Conservation (phyloP, 129 eudicot species). For the Flaveria trinervia region DNA sequence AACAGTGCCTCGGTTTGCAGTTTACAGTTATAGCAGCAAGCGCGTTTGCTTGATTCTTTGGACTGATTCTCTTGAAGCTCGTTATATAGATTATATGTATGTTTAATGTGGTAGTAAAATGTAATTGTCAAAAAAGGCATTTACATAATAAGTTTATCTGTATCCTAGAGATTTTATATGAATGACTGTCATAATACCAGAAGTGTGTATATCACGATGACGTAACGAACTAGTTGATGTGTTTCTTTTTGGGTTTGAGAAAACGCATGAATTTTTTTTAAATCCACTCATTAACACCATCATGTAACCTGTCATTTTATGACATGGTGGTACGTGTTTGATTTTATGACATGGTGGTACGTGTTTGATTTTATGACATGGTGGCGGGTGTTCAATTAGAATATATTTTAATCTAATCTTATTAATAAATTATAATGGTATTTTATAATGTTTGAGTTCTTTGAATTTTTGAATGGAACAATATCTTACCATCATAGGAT, state of each 20-base stretch:
- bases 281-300: neutral
- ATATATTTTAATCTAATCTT: too few relatives aligned
- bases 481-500: too few relatives aligned
- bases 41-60: constrained; percentile 32
- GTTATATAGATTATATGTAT: constrained; percentile 27
- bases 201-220: constrained; percentile 40
- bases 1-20: constrained; percentile 29
- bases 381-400: too few relatives aligned
- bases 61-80: constrained; percentile 36
- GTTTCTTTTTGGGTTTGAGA: neutral
- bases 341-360: too few relatives aligned
- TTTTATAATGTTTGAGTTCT: too few relatives aligned
- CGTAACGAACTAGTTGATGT: constrained; percentile 2
- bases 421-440: too few relatives aligned
- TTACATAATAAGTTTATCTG: constrained; percentile 22
- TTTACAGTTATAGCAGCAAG: constrained; percentile 17
- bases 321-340: too few relatives aligned
- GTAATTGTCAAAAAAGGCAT: constrained; percentile 23
- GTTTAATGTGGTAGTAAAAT: constrained; percentile 27
- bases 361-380: too few relatives aligned
- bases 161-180: constrained; percentile 10
- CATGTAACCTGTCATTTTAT: neutral
- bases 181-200: constrained; percentile 27
- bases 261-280: neutral
- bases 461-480: too few relatives aligned